Percentiles rank a stretch among this genome's conserved stretches.
phyloP scores from a whole-genome alignment of 2,329 filamentous ascomycete genomes.

The Chaetomiaceae sp. region DNA sequence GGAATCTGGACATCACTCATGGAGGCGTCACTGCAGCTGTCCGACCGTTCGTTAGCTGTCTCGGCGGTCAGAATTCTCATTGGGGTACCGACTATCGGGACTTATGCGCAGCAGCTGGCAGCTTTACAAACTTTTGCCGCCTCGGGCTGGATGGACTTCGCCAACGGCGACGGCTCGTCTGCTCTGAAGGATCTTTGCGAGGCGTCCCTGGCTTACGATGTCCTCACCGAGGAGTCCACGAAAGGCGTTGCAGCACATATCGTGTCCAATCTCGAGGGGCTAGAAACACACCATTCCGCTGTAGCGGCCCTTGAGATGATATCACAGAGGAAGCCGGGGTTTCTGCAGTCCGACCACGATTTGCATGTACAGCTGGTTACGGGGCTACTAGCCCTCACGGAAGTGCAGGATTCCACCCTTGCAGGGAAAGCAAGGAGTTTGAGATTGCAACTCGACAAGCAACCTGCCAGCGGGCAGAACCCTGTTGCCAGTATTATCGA shows the following conservation, averaged over 20 bases:
- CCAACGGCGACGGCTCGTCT: conserved; percentile 25
- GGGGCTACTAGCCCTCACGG: conserved; percentile 48
- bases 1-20: conserved; percentile 42
- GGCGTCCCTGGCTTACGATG: conserved; percentile 39
- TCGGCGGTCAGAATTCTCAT: conserved; percentile 41
- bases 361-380: conserved; percentile 46
- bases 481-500: conserved; percentile 48
- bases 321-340: conserved; percentile 37
- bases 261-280: conserved; percentile 21
- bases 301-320: conserved; percentile 45
- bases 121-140: conserved; percentile 44
- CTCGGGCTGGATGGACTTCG: conserved; percentile 34
- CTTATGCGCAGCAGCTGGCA: conserved; percentile 34
- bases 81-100: conserved; percentile 36
- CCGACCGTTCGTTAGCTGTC: conserved; percentile 25
- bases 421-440: conserved; percentile 39
- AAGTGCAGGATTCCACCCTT: conserved; percentile 37
- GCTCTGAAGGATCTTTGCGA: conserved; percentile 43
- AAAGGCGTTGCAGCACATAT: conserved; percentile 28
- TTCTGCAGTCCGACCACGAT: conserved; percentile 40
- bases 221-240: conserved; percentile 32
- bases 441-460: conserved; percentile 40
- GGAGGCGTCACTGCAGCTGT: conserved; percentile 33
- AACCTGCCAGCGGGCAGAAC: conserved; percentile 35
- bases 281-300: conserved; percentile 25